These are phyloP conservation scores for Cryptococcus maquisensis DNA, from an alignment of 1,284 basidiomycete genomes.

Conservation along the genomic window DNA sequence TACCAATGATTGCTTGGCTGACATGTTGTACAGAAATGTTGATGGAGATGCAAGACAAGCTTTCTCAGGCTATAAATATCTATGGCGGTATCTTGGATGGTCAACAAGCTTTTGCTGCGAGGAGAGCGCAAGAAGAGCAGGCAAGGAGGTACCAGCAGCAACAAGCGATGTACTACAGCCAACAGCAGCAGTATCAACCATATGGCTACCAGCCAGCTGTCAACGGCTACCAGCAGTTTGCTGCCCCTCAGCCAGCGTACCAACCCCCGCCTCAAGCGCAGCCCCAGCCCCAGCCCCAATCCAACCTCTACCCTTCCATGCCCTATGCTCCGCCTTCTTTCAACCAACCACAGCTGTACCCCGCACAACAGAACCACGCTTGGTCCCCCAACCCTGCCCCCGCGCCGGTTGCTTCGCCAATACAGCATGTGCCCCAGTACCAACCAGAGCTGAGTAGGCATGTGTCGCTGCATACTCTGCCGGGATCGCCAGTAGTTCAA, in stretches of 20 bases:
- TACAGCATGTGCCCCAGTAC: slow-evolving; percentile 22
- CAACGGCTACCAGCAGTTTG: not conserved
- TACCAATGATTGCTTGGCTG: not conserved
- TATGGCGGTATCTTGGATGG: slow-evolving; percentile 84
- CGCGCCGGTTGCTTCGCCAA: not conserved
- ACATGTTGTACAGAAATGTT: slow-evolving; percentile 61
- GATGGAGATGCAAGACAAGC: slow-evolving; percentile 86
- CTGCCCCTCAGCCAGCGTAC: not conserved
- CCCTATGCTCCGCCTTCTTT: slow-evolving; percentile 73
- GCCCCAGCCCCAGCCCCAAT: not conserved
- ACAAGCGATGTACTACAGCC: slow-evolving; percentile 20
- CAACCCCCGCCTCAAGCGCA: too few relatives aligned
- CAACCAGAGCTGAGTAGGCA: slow-evolving; percentile 16
- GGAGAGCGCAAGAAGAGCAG: slow-evolving; percentile 39
- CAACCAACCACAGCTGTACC: slow-evolving; percentile 65
- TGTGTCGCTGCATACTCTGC: slow-evolving; percentile 3
- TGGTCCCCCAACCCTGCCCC: not conserved
- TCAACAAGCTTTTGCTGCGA: slow-evolving; percentile 54
- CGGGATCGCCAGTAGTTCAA: slow-evolving; percentile 7
- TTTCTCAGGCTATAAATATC: slow-evolving; percentile 82
- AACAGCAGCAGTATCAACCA: slow-evolving; percentile 8
- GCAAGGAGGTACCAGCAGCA: slow-evolving; percentile 34
- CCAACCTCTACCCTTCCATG: not conserved
- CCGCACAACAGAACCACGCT: slow-evolving; percentile 8
- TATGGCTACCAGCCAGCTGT: slow-evolving; percentile 1